Evolutionary conservation across 768 basidiomycete genomes (phyloP), one percentile per base, ranked within the genome.

Genomic region (Xerocomus brunneocitrinus): DNA sequence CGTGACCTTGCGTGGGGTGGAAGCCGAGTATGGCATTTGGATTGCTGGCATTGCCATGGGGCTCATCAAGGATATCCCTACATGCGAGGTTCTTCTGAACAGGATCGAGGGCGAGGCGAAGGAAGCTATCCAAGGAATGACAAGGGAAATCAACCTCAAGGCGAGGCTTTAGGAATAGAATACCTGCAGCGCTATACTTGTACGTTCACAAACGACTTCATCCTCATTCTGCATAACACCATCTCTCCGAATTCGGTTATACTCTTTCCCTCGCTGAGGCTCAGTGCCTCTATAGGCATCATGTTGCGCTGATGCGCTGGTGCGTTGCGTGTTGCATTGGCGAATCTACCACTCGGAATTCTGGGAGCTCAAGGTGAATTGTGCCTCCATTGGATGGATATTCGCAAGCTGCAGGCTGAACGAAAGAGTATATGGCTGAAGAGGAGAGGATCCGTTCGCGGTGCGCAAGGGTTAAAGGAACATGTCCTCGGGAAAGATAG

Each of bases 1-100:
- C 78, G 83, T 16, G 82, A 94, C 35, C 79, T 91, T 44, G 89
- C 91, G 8, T 78, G 85, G 9, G 89, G 88, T n/a, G n/a, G n/a
- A n/a, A n/a, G n/a, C 13, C 76, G 91, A 98, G 57, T 82, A 85
- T 60, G 95, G n/a, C n/a, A n/a, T n/a, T n/a, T n/a, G 94, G 94
- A 79, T 70, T 52, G 83, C 82, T n/a, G 85, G 87, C 2, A 71
- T 87, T 55, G 67, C 72, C 8, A 62, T 86, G 49, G 89, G 89
- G 3, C 66, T 91, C 55, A 92, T 95, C 64, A 76, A 87, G 38
- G 91, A 95, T 65, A 83, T 90, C 39, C 90, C 90, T 12, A 88
- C 86, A 2, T 95, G 91, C 71, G 76, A 85, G 52, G 87, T 76
- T 49, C 71, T 97, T 31, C 56, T 95, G 50, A 61, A 65, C 14